Base-by-base conservation (phyloP, 208 protist species). In the Trypanosoma boissoni region DNA sequence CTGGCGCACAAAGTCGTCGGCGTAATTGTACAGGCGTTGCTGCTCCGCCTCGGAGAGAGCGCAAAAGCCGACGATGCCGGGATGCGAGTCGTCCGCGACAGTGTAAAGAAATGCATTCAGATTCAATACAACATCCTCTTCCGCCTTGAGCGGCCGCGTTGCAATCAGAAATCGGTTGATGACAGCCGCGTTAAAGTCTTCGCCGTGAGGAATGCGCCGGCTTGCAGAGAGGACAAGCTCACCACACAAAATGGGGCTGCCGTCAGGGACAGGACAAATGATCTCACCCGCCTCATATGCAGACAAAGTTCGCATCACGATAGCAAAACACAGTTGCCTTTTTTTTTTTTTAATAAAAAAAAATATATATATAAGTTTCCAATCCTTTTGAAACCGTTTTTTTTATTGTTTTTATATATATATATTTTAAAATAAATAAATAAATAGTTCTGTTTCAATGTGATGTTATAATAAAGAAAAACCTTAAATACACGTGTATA, bases 111-210 rank as follows among this genome's bases (percentile, higher is more conserved):
- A 63, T 21, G 80, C 62, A 64, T 88, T 90, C 39, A 89, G 67
- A 59, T 90, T 88, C 3, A 90, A 62, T 21, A 74, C 16, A 9
- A 93, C 72, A 36, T 74, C 72, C 4, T 77, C 70, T 44, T 74
- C 83, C 23, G 10, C 51, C 24, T 16, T 18, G 31, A 89, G 39
- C 6, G 72, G 51, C 51, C 76, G 61, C 27, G 75, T 64, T 20
- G 86, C 80, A 31, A 90, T 77, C 50, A 93, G 60, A 44, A 90
- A 93, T 66, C 79, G 68, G 56, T 75, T 85, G 71, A 93, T 81
- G 54, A 93, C 72, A 29, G 80, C 80, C 36, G 73, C 86, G 59
- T 93, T 93, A 46, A 86, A 90, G 29, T 74, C 37, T 3, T 66
- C 57, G 26, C 58, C 59, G 57, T 90, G 79, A n/a, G 44, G 65